Conservation (phyloP, 495 filamentous ascomycete genomes). For the Podospora tetraspora region DNA sequence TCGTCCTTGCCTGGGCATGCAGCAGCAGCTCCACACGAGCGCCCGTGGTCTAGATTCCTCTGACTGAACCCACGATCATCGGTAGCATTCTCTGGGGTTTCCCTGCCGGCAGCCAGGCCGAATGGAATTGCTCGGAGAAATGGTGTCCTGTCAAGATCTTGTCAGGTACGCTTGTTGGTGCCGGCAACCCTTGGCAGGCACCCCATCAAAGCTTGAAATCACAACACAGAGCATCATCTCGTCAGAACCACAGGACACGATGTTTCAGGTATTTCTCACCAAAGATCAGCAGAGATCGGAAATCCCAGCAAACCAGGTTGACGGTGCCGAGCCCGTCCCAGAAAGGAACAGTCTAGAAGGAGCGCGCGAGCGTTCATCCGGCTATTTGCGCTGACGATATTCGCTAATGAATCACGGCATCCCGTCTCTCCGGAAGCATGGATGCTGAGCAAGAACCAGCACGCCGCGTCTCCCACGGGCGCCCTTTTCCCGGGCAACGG, state of each 20-base stretch:
- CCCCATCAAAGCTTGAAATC: background rate
- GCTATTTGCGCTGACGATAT: slow-evolving; percentile 11
- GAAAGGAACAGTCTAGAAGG: slow-evolving; percentile 14
- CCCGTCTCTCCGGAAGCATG: background rate
- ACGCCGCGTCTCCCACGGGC: background rate
- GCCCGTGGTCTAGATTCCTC: background rate
- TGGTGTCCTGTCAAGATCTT: background rate
- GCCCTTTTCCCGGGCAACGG: slow-evolving; percentile 14
- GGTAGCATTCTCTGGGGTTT: background rate
- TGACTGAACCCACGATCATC: background rate
- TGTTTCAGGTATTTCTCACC: background rate
- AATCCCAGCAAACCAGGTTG: slow-evolving; percentile 8
- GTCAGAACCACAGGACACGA: background rate
- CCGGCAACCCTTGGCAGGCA: background rate
- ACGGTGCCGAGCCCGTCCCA: slow-evolving; percentile 10
- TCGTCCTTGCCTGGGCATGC: background rate
- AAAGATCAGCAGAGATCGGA: background rate
- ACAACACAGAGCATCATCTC: background rate
- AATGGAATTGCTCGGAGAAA: background rate
- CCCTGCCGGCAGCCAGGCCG: background rate
- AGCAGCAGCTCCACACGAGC: background rate
- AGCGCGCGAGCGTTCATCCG: background rate
- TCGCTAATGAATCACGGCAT: slow-evolving; percentile 11
- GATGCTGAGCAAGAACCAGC: background rate
- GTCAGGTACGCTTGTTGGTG: background rate